phyloP scores from a whole-genome alignment of 2,329 filamentous ascomycete species.

The Gaeumannomyces tritici region DNA sequence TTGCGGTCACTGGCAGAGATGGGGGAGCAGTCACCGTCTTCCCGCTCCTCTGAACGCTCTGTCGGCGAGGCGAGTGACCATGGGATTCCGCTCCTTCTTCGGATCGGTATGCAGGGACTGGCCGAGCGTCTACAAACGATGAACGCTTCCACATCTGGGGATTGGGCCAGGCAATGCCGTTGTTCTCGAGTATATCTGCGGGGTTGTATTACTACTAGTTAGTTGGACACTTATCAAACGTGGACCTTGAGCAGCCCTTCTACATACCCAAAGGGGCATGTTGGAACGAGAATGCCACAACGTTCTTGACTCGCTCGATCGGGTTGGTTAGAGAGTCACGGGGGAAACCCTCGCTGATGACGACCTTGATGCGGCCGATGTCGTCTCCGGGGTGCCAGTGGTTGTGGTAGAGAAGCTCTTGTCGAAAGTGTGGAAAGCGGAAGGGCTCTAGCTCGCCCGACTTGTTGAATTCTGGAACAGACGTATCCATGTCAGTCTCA shows the following conservation, averaged over 20 bases:
- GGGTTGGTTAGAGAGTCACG: conserved; percentile 40
- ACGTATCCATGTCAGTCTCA: conserved; percentile 2
- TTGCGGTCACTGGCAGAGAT: neutral
- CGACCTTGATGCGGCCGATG: conserved; percentile 64
- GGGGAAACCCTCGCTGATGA: conserved; percentile 65
- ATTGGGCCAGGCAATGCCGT: conserved; percentile 74
- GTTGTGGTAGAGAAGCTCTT: conserved; percentile 56
- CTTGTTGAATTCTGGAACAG: conserved; percentile 36
- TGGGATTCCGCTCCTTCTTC: conserved; percentile 46
- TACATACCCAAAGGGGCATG: conserved; percentile 66
- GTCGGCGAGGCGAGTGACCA: conserved; percentile 49
- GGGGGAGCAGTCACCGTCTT: neutral
- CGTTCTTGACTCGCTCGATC: conserved; percentile 60
- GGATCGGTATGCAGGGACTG: conserved; percentile 27
- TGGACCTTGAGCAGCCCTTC: neutral
- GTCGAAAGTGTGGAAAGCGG: conserved; percentile 63
- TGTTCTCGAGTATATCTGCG: conserved; percentile 61
- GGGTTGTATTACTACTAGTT: conserved; percentile 4
- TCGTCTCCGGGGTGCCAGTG: conserved; percentile 65
- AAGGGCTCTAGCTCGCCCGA: conserved; percentile 52
- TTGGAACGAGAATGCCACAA: conserved; percentile 74
- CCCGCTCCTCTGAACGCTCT: conserved; percentile 10
- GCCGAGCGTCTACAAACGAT: conserved; percentile 29
- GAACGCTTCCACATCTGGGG: conserved; percentile 54
- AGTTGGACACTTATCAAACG: conserved; percentile 4